phyloP scores from a whole-genome alignment of 1,284 basidiomycete species.

The Ceratobasidium sp. region DNA sequence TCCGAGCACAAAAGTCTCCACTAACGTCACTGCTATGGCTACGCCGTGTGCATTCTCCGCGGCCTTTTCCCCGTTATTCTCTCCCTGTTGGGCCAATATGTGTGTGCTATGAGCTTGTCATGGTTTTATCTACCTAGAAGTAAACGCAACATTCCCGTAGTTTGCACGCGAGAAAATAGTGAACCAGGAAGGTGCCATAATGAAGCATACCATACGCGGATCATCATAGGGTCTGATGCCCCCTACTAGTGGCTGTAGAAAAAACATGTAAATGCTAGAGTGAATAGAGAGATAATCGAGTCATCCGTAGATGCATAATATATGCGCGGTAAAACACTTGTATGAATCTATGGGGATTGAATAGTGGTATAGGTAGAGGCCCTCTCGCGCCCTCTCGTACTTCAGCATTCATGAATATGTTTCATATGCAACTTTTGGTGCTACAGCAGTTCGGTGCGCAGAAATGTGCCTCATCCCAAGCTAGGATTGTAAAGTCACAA shows the following conservation, averaged over 20 bases:
- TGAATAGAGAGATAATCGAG: too few relatives aligned
- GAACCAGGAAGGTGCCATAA: constrained; percentile 18
- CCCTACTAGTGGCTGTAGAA: constrained; percentile 36
- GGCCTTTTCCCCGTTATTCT: constrained; percentile 8
- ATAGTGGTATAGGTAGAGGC: too few relatives aligned
- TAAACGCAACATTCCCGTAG: neutral
- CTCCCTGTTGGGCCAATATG: constrained; percentile 4
- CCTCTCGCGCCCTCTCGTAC: too few relatives aligned
- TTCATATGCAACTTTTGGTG: too few relatives aligned
- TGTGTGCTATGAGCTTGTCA: constrained; percentile 3
- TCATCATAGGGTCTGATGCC: constrained; percentile 37
- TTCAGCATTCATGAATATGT: too few relatives aligned
- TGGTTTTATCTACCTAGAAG: neutral
- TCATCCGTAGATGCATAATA: too few relatives aligned
- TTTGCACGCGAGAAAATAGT: constrained; percentile 14
- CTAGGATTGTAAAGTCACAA: constrained; percentile 27
- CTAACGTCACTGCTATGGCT: constrained; percentile 24
- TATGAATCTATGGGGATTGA: too few relatives aligned
- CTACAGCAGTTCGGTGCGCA: constrained; percentile 40
- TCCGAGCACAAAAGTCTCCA: constrained; percentile 13
- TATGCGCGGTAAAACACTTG: too few relatives aligned
- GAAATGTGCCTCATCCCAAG: constrained; percentile 29
- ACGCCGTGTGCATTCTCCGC: constrained; percentile 26
- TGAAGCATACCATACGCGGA: constrained; percentile 42
- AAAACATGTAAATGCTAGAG: too few relatives aligned